These are phyloP conservation scores for Curvularia spicifera DNA, from an alignment of 2,329 filamentous ascomycete genomes.

Conservation along the genomic window DNA sequence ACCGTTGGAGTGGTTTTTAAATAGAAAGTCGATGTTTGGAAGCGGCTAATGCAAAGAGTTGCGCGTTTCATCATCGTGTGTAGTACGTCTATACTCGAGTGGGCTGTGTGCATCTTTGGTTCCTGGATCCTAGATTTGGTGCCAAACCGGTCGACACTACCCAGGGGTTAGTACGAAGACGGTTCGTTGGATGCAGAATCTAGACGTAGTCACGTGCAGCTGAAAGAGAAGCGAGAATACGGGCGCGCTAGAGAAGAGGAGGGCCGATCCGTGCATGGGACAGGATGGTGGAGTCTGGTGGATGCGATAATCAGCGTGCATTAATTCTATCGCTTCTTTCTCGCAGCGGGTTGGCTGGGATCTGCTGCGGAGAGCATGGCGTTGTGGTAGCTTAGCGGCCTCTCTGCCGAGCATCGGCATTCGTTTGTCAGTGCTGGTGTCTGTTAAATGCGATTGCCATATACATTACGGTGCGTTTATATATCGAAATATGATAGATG, in stretches of 20 bases:
- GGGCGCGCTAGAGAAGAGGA: conserved; percentile 1
- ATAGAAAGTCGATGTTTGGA: background rate
- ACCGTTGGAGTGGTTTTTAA: background rate
- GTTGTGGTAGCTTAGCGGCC: background rate
- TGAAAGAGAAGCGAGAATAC: background rate
- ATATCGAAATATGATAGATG: background rate
- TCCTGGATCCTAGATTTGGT: background rate
- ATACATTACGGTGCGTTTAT: background rate
- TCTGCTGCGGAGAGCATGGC: background rate
- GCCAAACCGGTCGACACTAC: background rate
- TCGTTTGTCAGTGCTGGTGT: background rate
- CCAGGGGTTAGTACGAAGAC: background rate
- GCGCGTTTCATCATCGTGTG: background rate
- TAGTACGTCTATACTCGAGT: background rate
- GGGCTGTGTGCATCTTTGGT: background rate
- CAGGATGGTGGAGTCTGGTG: background rate
- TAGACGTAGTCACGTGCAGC: background rate
- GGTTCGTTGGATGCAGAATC: background rate
- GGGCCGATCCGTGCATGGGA: conserved; percentile 2
- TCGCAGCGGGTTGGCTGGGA: background rate
- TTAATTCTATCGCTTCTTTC: background rate
- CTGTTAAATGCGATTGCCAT: background rate
- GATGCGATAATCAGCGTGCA: background rate
- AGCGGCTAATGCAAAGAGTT: background rate
- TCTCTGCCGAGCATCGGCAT: background rate